phyloP scores from a whole-genome alignment of 2,329 filamentous ascomycete species.

The Xylaria sp. region DNA sequence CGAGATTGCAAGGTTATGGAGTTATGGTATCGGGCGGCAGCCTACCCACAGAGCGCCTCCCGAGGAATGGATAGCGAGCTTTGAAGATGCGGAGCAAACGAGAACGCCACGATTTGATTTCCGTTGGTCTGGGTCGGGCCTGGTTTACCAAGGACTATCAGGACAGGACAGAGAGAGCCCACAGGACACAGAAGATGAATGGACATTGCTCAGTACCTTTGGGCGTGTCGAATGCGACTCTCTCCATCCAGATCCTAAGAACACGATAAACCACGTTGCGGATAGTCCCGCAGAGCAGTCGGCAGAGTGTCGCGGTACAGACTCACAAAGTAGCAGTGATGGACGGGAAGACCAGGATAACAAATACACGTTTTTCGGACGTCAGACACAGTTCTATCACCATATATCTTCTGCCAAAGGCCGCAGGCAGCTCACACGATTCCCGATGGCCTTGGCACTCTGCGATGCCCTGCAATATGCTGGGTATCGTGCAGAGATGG shows the following conservation, averaged over 20 bases:
- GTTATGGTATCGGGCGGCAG: neutral
- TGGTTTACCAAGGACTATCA: neutral
- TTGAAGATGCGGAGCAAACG: neutral
- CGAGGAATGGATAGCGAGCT: too few relatives aligned
- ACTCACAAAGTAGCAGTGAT: neutral
- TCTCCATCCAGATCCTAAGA: too few relatives aligned
- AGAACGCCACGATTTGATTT: neutral
- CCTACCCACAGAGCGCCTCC: too few relatives aligned
- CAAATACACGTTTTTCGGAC: neutral
- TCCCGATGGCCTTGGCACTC: neutral
- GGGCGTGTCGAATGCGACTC: too few relatives aligned
- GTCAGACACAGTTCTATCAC: neutral
- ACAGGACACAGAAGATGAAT: neutral
- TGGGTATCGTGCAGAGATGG: neutral
- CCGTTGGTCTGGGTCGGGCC: neutral
- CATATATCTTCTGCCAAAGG: neutral
- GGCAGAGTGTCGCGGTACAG: neutral
- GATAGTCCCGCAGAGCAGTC: too few relatives aligned
- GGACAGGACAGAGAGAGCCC: neutral
- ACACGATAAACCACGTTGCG: too few relatives aligned
- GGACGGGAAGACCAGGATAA: neutral
- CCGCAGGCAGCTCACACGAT: neutral
- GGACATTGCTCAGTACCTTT: neutral
- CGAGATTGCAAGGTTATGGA: neutral
- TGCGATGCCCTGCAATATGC: neutral